Evolutionary conservation across 805 yeast species (phyloP).

Genomic region (Candida quercuum): DNA sequence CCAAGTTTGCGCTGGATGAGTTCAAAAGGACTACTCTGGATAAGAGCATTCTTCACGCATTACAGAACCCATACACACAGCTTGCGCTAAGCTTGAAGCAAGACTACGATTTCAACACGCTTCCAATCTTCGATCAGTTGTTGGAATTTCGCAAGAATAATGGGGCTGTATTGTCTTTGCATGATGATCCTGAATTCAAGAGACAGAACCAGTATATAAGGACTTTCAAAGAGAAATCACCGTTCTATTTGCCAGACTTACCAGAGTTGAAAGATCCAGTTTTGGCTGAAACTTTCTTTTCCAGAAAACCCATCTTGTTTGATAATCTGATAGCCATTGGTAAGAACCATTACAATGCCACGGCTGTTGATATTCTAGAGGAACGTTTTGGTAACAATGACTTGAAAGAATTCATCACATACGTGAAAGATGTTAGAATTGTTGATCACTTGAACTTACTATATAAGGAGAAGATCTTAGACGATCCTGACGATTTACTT

Average conservation of each 20-base stretch:
- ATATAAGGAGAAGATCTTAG: conserved; percentile 1
- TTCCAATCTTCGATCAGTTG: conserved; percentile 5
- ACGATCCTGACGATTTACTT: not conserved
- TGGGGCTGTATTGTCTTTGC: not conserved
- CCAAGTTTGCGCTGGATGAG: conserved; percentile 4
- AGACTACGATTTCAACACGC: not conserved
- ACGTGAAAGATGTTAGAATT: conserved; percentile 1
- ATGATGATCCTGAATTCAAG: not conserved
- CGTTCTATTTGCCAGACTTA: conserved; percentile 1
- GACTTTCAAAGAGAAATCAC: not conserved
- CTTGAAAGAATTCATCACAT: conserved; percentile 2
- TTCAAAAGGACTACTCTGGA: conserved; percentile 1
- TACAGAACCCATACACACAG: conserved; percentile 4
- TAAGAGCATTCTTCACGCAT: not conserved
- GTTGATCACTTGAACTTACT: conserved; percentile 4
- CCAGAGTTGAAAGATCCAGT: conserved; percentile 2
- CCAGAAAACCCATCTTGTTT: not conserved
- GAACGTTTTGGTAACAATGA: conserved; percentile 7
- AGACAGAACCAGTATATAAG: not conserved
- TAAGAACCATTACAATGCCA: conserved; percentile 2
- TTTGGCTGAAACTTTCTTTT: not conserved
- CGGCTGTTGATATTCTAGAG: conserved; percentile 1
- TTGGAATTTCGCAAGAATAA: not conserved
- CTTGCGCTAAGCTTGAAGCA: conserved; percentile 6
- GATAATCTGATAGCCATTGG: conserved; percentile 4